phyloP scores from a whole-genome alignment of 139 green algal species.

The Mesostigma viride region DNA sequence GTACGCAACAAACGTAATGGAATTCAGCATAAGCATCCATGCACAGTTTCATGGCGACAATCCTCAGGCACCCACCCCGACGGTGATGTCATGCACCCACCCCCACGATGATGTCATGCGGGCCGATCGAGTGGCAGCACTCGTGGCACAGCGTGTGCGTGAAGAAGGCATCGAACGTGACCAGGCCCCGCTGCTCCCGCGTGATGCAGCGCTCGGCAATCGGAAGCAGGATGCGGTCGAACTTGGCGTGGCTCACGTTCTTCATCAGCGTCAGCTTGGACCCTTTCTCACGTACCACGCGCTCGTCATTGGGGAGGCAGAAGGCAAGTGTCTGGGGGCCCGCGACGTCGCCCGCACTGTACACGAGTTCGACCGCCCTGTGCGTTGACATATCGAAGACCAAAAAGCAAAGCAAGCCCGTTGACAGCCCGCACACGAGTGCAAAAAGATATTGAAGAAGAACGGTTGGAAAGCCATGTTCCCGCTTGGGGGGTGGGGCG shows the following conservation, averaged over 20 bases:
- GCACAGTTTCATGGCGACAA: background rate
- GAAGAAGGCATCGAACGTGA: slow-evolving; percentile 19
- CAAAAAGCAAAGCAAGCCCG: too few species aligned
- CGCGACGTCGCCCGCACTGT: slow-evolving; percentile 3
- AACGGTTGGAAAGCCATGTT: too few species aligned
- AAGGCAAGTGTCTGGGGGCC: slow-evolving; percentile 15
- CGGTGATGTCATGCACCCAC: background rate
- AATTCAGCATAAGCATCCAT: background rate
- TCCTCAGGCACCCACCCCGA: background rate
- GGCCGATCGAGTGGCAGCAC: slow-evolving; percentile 13
- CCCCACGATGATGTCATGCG: background rate
- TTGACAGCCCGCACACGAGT: too few species aligned
- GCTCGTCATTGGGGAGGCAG: slow-evolving; percentile 20
- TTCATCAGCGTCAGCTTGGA: slow-evolving; percentile 13
- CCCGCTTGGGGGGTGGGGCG: too few species aligned
- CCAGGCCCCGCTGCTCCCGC: background rate
- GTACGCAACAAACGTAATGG: background rate
- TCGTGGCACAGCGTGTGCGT: slow-evolving; percentile 17
- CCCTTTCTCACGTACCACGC: slow-evolving; percentile 2
- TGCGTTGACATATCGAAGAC: too few species aligned
- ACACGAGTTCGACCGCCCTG: too few species aligned
- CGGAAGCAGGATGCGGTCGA: slow-evolving; percentile 4
- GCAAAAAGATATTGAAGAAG: too few species aligned
- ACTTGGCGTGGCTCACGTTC: slow-evolving; percentile 17
- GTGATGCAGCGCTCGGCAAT: background rate